Base-by-base conservation (phyloP, 352 stramenopile species). In the Saprolegnia parasitica region DNA sequence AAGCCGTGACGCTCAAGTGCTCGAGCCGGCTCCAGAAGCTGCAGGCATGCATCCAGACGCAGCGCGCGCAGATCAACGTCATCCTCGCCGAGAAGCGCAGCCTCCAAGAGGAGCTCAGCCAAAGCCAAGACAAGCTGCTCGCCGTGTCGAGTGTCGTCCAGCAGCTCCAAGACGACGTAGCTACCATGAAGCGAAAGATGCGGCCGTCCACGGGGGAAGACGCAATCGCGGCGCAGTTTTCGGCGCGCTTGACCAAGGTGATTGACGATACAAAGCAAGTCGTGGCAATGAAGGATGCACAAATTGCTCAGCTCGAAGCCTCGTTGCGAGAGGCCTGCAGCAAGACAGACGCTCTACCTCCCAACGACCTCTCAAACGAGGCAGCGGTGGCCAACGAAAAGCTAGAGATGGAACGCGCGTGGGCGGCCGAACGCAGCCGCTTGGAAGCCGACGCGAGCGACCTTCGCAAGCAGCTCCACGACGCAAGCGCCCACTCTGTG, bases 181-280 rank as follows among this genome's bases (percentile, higher is more conserved):
- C 46, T 24, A 16, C 26, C 6, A 24, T 70, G n/a, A 61, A 61
- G 63, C 63, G 63, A 9, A 40, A 63, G n/a, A 32, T 46, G 20
- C 42, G 35, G 10, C 23, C 21, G 24, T 35, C 13, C 21, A 11
- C n/a, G 1, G 29, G 29, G 2, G 39, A 67, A 37, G 21, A 42
- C 40, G 20, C 20, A 18, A 16, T 24, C 50, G 40, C n/a, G 6
- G 23, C 52, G 24, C 63, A 70, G 39, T 70, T 70, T 61, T 70
- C 63, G 40, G 21, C 32, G 35, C 46, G 63, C 5, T 39, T 70
- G 24, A 54, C 20, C 54, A 70, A 70, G 50, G 63, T 70, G 8
- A 70, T 70, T 47, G 63, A 70, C 29, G 63, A 70, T 9, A 70
- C 63, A 10, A 70, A 70, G 39, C 63, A 70, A 61, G 63, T 70